Evolutionary conservation across 1,284 basidiomycete species (phyloP).

Genomic region (Naganishia sp.): DNA sequence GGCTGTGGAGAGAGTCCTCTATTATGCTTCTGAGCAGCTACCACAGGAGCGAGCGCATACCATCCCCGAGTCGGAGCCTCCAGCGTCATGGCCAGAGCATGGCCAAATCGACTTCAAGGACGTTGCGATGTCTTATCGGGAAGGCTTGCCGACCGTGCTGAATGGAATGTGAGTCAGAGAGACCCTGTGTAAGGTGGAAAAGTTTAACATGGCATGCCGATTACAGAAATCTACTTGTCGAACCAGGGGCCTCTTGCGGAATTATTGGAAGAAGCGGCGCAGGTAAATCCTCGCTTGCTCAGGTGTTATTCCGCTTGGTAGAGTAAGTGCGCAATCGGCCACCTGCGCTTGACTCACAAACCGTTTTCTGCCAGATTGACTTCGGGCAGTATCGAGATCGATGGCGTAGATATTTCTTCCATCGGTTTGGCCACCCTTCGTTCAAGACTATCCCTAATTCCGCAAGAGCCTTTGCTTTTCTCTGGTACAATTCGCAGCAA

Average conservation of each 20-base stretch:
- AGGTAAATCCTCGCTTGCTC: constrained; percentile 54
- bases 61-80: constrained; percentile 40
- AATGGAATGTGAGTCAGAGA: constrained; percentile 35
- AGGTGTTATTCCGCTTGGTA: constrained; percentile 49
- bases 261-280: constrained; percentile 55
- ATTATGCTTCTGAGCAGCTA: constrained; percentile 45
- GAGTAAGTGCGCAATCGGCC: constrained; percentile 40
- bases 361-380: constrained; percentile 36
- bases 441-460: constrained; percentile 57
- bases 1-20: constrained; percentile 40
- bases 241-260: constrained; percentile 56
- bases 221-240: constrained; percentile 38
- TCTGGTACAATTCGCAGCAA: constrained; percentile 64
- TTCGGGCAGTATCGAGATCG: constrained; percentile 51
- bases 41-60: constrained; percentile 40
- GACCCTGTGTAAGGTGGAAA: constrained; percentile 36
- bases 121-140: constrained; percentile 49
- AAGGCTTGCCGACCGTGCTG: constrained; percentile 48
- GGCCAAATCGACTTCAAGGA: constrained; percentile 50
- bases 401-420: constrained; percentile 56
- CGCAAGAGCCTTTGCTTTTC: constrained; percentile 60
- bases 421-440: constrained; percentile 56
- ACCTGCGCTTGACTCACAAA: neutral
- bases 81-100: constrained; percentile 42
- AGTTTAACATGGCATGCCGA: constrained; percentile 46